A percentile compares a stretch with the other conserved stretches of the same genome.
These are phyloP conservation scores for Tulasnella sp. DNA, from an alignment of 768 basidiomycete species.

Conservation along the genomic window DNA sequence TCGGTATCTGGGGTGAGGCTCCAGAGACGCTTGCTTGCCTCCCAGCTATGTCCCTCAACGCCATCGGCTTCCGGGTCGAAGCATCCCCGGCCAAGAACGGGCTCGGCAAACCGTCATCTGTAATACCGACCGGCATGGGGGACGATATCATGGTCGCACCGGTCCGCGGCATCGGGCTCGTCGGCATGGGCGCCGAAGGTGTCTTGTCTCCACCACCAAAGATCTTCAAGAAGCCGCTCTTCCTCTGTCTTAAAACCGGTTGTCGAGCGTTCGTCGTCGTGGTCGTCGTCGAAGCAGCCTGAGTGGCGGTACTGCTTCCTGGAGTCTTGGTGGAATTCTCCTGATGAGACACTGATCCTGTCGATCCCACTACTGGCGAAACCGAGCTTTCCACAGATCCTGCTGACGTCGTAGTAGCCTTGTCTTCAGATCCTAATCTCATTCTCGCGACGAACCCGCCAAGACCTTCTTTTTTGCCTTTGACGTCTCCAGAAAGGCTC, in stretches of 20 bases:
- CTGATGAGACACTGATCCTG: not conserved
- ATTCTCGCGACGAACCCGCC: constrained; percentile 5
- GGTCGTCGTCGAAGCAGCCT: not conserved
- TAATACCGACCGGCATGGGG: not conserved
- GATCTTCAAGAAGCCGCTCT: constrained; percentile 17
- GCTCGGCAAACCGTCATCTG: constrained; percentile 1
- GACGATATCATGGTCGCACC: not conserved
- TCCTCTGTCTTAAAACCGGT: constrained; percentile 8
- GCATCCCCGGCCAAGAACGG: not conserved
- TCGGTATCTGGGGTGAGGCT: not conserved
- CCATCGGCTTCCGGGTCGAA: not conserved
- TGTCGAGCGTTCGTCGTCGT: not conserved
- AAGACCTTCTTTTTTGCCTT: not conserved
- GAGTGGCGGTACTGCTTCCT: not conserved
- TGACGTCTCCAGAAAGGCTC: not conserved
- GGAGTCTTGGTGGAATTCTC: not conserved
- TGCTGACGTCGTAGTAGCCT: not conserved
- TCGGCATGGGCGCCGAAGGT: not conserved
- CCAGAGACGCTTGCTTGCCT: not conserved
- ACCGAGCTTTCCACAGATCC: not conserved
- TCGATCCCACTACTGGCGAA: not conserved
- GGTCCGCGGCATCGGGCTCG: not conserved
- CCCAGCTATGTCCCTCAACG: not conserved
- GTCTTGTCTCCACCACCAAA: constrained; percentile 12
- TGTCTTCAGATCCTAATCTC: not conserved